Evolutionary conservation across 352 stramenopile species (phyloP), one percentile per base, ranked within the genome.

Genomic region (Globisporangium paddicum): DNA sequence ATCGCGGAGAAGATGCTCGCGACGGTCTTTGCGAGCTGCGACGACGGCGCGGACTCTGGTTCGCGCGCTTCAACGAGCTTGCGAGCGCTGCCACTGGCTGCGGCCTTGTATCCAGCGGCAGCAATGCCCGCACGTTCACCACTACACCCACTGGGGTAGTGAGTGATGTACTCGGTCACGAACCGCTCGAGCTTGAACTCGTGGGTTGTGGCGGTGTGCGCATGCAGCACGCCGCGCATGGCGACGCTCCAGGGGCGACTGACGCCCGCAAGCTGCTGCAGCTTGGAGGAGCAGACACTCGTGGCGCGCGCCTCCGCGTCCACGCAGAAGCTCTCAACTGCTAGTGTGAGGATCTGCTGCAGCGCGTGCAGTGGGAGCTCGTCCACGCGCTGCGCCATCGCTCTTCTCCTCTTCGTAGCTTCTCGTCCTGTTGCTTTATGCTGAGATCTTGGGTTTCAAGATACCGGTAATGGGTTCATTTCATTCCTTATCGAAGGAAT

Each of bases 191-290:
- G 38, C 26, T 18, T 45, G 38, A 63, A 63, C 18, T 26, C 11
- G 32, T 46, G 38, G 11, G 38, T 51, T n/a, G 37, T 45, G 26
- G 5, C 18, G 26, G 11, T 18, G 7, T 57, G 58, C 3, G 41
- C 32, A 7, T 42, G 26, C 7, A 63, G 35, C 23, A 58, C 58
- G 6, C 28, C 18, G 8, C 6, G 16, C 58, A 63, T 63, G 8
- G 47, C 58, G 10, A 32, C 41, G 38, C 30, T 21, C 58, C 58
- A 63, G 6, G 47, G 6, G 3, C 38, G 35, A 49, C 38, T 58
- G 14, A 63, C 58, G 18, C 28, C 45, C 35, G 58, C 58, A 26
- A 63, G 58, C 5, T 45, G 49, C 49, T 63, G 58, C 40, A 50
- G 57, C 14, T n/a, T n/a, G 7, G 23, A n/a, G 14, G 16, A 37